These are phyloP conservation scores for Taphrina wiesneri DNA, from an alignment of 1,139 yeast genomes.

Conservation along the genomic window DNA sequence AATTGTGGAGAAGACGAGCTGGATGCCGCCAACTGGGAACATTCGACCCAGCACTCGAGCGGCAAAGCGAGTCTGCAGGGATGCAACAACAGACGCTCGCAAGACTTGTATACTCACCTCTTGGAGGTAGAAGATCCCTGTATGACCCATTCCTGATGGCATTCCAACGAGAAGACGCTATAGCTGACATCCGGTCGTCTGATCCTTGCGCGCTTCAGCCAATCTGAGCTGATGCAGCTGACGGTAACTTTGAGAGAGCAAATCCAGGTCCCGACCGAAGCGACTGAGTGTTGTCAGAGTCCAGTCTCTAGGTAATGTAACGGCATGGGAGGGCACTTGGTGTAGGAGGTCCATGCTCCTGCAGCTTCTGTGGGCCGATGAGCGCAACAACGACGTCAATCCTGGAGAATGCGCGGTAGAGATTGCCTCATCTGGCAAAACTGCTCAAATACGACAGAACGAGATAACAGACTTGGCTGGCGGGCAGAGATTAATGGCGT, in stretches of 20 bases:
- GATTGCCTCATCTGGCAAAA: neutral
- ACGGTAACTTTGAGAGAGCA: too few relatives aligned
- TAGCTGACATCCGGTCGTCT: neutral
- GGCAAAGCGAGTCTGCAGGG: neutral
- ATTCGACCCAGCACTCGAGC: neutral
- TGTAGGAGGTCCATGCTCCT: too few relatives aligned
- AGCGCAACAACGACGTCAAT: neutral
- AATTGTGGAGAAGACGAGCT: constrained; percentile 2
- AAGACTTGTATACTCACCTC: neutral
- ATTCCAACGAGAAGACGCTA: neutral
- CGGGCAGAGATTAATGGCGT: neutral
- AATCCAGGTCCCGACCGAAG: too few relatives aligned
- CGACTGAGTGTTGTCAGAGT: too few relatives aligned
- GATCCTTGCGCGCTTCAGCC: too few relatives aligned
- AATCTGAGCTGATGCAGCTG: too few relatives aligned
- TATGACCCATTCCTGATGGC: constrained; percentile 30
- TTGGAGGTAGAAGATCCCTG: constrained; percentile 15
- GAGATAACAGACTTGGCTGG: neutral
- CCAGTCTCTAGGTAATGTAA: too few relatives aligned
- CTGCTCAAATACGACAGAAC: neutral
- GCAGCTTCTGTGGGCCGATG: too few relatives aligned
- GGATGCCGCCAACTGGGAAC: neutral
- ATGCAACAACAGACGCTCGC: neutral
- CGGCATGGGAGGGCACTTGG: too few relatives aligned
- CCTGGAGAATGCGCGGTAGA: neutral